Percentiles rank a stretch among this genome's conserved stretches.
Evolutionary conservation across 2,329 filamentous ascomycete genomes (phyloP).

Genomic region (Phyllosticta citribraziliensis): DNA sequence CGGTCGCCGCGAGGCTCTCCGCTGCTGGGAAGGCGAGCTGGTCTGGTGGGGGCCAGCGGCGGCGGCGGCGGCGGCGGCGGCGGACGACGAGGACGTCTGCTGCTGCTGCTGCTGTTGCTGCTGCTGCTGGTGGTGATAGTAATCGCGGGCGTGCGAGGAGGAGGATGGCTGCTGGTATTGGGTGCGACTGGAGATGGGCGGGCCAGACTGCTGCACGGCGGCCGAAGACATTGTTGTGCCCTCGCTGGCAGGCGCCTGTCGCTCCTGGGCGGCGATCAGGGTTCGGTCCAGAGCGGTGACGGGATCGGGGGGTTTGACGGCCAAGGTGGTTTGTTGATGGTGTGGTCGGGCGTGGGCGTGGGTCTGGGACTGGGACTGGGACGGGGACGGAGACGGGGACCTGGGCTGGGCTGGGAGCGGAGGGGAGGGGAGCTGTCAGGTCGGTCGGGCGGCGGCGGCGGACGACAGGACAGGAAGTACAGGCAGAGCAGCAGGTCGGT

Average conservation of each 20-base stretch:
- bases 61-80: slow-evolving; percentile 22
- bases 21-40: slow-evolving; percentile 26
- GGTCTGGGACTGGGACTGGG: not conserved
- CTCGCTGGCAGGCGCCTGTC: slow-evolving; percentile 3
- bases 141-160: slow-evolving; percentile 15
- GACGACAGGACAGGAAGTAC: not conserved
- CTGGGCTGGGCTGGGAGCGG: not conserved
- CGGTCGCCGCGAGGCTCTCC: slow-evolving; percentile 25
- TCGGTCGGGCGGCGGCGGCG: not conserved
- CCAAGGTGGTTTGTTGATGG: not conserved
- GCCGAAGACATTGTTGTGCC: slow-evolving; percentile 25
- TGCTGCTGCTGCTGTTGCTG: slow-evolving; percentile 15
- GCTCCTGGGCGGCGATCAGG: slow-evolving; percentile 8
- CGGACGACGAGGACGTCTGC: slow-evolving; percentile 20
- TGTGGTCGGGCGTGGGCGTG: not conserved
- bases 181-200: slow-evolving; percentile 18
- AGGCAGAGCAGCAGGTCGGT: too few species aligned
- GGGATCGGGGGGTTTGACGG: not conserved
- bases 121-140: slow-evolving; percentile 17
- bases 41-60: not conserved
- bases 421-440: slow-evolving; percentile 1
- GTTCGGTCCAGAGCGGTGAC: slow-evolving; percentile 1
- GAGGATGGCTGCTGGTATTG: slow-evolving; percentile 18
- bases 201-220: slow-evolving; percentile 23
- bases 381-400: not conserved